phyloP scores from a whole-genome alignment of 805 yeast species.

The Tetrapisispora phaffii region DNA sequence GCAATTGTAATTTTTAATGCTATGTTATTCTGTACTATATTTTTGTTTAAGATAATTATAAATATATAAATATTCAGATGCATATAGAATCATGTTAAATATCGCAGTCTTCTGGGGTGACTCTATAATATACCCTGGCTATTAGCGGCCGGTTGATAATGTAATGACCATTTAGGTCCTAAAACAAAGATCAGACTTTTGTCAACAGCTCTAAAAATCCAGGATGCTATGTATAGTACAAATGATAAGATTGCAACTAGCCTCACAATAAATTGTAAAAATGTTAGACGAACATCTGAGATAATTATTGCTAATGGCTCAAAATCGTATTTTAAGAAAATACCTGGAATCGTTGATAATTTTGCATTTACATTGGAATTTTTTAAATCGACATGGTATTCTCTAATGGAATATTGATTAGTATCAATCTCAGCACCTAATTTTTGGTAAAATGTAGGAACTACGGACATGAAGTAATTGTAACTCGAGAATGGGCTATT shows the following conservation, averaged over 20 bases:
- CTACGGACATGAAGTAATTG: slow-evolving; percentile 65
- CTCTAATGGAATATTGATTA: slow-evolving; percentile 72
- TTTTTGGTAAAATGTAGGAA: slow-evolving; percentile 69
- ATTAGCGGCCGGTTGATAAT: slow-evolving; percentile 19
- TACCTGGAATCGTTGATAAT: slow-evolving; percentile 50
- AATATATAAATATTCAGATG: too few species aligned
- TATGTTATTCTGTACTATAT: too few species aligned
- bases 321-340: slow-evolving; percentile 74
- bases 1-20: not conserved
- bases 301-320: slow-evolving; percentile 73
- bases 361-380: not conserved
- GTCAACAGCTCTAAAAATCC: slow-evolving; percentile 52
- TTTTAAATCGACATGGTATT: slow-evolving; percentile 36
- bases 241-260: slow-evolving; percentile 81
- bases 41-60: too few species aligned
- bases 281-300: slow-evolving; percentile 63
- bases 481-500: slow-evolving; percentile 40
- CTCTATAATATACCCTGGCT: not conserved
- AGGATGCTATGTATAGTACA: slow-evolving; percentile 55
- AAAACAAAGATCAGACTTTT: slow-evolving; percentile 39
- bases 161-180: slow-evolving; percentile 46
- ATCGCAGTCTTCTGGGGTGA: too few species aligned
- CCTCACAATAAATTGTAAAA: slow-evolving; percentile 66
- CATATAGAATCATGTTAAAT: too few species aligned
- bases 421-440: slow-evolving; percentile 69